These are phyloP conservation scores for Phytophthora palmivora DNA, from an alignment of 352 stramenopile genomes.

Conservation along the genomic window DNA sequence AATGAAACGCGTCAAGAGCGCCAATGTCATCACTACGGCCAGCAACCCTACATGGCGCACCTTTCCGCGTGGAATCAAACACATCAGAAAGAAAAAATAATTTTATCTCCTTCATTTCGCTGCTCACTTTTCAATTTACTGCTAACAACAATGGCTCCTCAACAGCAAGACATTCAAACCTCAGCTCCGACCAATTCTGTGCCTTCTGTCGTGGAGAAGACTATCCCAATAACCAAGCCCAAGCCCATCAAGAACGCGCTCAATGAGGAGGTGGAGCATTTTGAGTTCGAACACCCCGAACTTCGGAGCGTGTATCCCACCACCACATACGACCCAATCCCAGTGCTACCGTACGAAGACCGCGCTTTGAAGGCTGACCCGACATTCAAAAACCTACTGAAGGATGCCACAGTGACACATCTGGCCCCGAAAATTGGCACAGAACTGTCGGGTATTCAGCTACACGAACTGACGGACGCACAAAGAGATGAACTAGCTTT, in stretches of 20 bases:
- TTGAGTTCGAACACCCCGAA: slow-evolving; percentile 23
- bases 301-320: slow-evolving; percentile 19
- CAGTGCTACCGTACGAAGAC: slow-evolving; percentile 26
- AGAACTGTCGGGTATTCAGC: slow-evolving; percentile 17
- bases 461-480: slow-evolving; percentile 17
- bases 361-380: slow-evolving; percentile 21
- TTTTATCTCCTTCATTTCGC: too few species aligned
- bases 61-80: slow-evolving; percentile 1
- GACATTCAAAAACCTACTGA: slow-evolving; percentile 28
- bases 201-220: slow-evolving; percentile 5
- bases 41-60: slow-evolving; percentile 26
- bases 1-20: slow-evolving; percentile 23
- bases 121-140: slow-evolving; percentile 29
- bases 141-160: slow-evolving; percentile 34
- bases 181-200: background rate
- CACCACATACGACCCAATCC: slow-evolving; percentile 21
- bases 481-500: slow-evolving; percentile 19
- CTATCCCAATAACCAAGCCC: background rate
- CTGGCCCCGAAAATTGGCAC: slow-evolving; percentile 25
- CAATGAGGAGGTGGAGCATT: slow-evolving; percentile 25
- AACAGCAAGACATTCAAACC: slow-evolving; percentile 24
- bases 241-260: slow-evolving; percentile 39
- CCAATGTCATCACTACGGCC: slow-evolving; percentile 17
- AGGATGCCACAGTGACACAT: slow-evolving; percentile 26
- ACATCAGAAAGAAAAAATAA: background rate